These are phyloP conservation scores for Pyrrhoderma lamaoense DNA, from an alignment of 1,284 basidiomycete genomes.

Conservation along the genomic window DNA sequence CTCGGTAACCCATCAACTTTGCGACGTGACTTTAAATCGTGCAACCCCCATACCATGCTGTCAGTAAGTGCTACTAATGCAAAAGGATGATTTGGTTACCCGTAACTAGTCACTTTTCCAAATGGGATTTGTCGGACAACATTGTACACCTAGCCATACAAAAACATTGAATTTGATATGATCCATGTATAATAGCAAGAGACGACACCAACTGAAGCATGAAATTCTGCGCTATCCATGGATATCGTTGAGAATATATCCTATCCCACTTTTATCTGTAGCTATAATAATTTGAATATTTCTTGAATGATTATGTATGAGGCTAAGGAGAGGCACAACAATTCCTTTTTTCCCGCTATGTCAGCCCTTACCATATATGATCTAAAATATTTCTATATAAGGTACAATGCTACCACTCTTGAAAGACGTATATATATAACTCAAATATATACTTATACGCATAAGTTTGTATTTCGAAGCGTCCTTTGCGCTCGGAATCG, in stretches of 20 bases:
- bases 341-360: too few relatives aligned
- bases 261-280: too few relatives aligned
- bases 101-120: conserved; percentile 62
- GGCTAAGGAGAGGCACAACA: too few relatives aligned
- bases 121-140: conserved; percentile 58
- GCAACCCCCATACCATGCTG: background rate
- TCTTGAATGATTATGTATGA: too few relatives aligned
- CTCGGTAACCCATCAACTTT: conserved; percentile 77
- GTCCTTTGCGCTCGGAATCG: too few relatives aligned
- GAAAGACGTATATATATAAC: too few relatives aligned
- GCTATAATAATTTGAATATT: too few relatives aligned
- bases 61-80: conserved; percentile 1
- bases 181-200: background rate
- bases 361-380: too few relatives aligned
- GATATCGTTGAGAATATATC: background rate
- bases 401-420: too few relatives aligned
- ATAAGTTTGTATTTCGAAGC: too few relatives aligned
- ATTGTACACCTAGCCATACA: conserved; percentile 50
- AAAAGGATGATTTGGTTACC: conserved; percentile 29
- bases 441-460: too few relatives aligned
- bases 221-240: conserved; percentile 60
- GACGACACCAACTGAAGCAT: conserved; percentile 41
- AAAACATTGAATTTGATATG: background rate
- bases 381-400: too few relatives aligned
- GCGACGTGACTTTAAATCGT: conserved; percentile 68